A percentile compares a stretch with the other conserved stretches of the same genome.
Evolutionary conservation across 176 grass and related monocot genomes (phyloP).

Genomic region (Luzula sylvatica): DNA sequence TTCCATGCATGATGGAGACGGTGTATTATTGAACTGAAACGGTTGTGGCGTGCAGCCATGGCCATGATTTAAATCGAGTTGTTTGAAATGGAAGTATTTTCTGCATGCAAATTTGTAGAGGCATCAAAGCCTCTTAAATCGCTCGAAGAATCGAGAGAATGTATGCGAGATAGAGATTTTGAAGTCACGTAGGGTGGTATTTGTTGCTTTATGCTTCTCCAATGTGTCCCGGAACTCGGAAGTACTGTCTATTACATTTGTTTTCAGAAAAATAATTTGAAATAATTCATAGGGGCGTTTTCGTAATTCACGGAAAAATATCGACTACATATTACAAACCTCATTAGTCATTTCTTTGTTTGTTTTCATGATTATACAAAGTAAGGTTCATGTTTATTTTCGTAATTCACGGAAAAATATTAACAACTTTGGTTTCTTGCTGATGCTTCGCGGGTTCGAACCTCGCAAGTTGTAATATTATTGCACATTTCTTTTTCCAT

Average conservation of each 20-base stretch:
- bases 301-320: no score
- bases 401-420: no score
- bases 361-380: constrained; percentile 88
- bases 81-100: constrained; percentile 21
- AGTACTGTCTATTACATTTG: constrained; percentile 35
- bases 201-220: constrained; percentile 78
- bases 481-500: no score
- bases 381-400: constrained; percentile 61
- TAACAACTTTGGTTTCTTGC: no score
- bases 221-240: constrained; percentile 45
- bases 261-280: not conserved
- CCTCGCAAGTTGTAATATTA: no score
- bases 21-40: constrained; percentile 48
- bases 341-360: constrained; percentile 79
- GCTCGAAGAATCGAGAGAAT: constrained; percentile 45
- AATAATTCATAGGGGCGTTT: not conserved
- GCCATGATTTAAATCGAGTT: constrained; percentile 85
- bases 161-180: constrained; percentile 58
- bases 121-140: constrained; percentile 48
- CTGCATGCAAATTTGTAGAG: constrained; percentile 40
- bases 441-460: no score
- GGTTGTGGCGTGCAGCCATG: constrained; percentile 30
- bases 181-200: constrained; percentile 52
- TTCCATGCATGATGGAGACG: constrained; percentile 77
- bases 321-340: constrained; percentile 62